Percentiles rank a stretch among this genome's conserved stretches.
phyloP scores from a whole-genome alignment of 2,329 filamentous ascomycete species.

The Fusarium redolens region DNA sequence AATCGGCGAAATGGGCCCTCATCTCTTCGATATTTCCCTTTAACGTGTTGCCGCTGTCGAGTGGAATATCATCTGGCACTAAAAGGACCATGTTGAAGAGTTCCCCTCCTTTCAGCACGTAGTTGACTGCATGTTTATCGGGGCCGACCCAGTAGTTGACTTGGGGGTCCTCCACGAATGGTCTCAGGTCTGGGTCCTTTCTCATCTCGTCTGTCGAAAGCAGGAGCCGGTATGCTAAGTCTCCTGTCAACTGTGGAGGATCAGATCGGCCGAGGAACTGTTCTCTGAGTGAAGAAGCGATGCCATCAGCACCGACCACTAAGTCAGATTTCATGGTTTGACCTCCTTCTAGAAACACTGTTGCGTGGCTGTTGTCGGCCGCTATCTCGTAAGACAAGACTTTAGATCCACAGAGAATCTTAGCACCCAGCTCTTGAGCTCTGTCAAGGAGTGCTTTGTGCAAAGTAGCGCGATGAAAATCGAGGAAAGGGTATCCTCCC shows the following conservation, averaged over 20 bases:
- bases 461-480: constrained; percentile 52
- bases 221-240: constrained; percentile 66
- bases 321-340: background rate
- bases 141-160: constrained; percentile 68
- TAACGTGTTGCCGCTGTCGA: background rate
- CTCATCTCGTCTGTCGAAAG: constrained; percentile 59
- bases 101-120: constrained; percentile 53
- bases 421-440: background rate
- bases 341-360: background rate
- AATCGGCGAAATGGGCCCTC: constrained; percentile 62
- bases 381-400: constrained; percentile 3
- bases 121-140: constrained; percentile 61
- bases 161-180: constrained; percentile 58
- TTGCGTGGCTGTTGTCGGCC: background rate
- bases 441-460: background rate
- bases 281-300: constrained; percentile 1
- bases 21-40: constrained; percentile 54
- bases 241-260: constrained; percentile 55
- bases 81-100: constrained; percentile 10
- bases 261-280: constrained; percentile 2
- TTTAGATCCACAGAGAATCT: background rate
- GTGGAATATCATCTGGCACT: constrained; percentile 1
- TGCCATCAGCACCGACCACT: constrained; percentile 1
- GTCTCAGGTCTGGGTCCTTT: constrained; percentile 57
- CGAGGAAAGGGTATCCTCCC: constrained; percentile 54